Evolutionary conservation across 805 yeast species (phyloP).

Genomic region (Kodamaea hsintzibuensis): DNA sequence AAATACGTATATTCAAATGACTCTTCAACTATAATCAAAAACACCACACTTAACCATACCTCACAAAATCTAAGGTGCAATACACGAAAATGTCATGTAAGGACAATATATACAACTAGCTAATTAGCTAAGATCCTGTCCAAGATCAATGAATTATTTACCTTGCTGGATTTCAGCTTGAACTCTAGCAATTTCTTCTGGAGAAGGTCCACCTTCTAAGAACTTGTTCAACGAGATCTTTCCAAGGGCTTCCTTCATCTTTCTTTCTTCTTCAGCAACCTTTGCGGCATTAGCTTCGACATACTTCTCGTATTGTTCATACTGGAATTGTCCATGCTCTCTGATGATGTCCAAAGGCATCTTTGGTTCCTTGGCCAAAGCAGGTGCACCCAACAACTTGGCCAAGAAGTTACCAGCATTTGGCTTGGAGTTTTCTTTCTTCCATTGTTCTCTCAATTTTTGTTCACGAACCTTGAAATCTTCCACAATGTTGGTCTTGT

Average conservation of each 20-base stretch:
- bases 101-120: neutral
- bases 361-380: constrained; percentile 53
- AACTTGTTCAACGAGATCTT: constrained; percentile 83
- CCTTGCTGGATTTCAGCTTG: constrained; percentile 33
- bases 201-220: constrained; percentile 77
- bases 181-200: constrained; percentile 58
- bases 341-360: constrained; percentile 88
- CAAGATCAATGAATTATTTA: neutral
- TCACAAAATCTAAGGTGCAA: neutral
- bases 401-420: constrained; percentile 56
- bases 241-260: constrained; percentile 78
- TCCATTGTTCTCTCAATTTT: constrained; percentile 70
- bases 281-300: constrained; percentile 60
- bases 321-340: constrained; percentile 89
- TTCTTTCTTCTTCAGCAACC: constrained; percentile 83
- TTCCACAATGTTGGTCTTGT: constrained; percentile 64
- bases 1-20: neutral
- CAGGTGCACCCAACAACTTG: constrained; percentile 63
- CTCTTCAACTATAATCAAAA: neutral
- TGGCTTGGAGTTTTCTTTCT: constrained; percentile 48
- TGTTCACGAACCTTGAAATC: constrained; percentile 82
- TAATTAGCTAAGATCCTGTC: neutral
- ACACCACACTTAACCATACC: neutral
- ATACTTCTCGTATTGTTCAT: constrained; percentile 71
- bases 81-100: neutral